Percentiles rank a stretch among this genome's conserved stretches.
These are phyloP conservation scores for Santalum album DNA, from an alignment of 164 flowering plant species.

Conservation along the genomic window DNA sequence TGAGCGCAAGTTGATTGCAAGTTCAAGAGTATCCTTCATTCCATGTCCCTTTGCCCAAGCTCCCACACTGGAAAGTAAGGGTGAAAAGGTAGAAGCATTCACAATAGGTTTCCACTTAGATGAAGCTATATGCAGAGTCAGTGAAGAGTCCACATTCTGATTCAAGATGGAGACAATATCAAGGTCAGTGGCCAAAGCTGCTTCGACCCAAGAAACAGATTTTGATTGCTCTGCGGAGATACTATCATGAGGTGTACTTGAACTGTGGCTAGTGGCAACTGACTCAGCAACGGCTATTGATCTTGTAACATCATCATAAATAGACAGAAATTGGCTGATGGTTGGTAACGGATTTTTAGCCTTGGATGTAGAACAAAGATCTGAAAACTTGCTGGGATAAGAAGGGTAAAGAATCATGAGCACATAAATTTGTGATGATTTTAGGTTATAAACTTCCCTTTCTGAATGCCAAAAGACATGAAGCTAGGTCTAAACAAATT, in stretches of 20 bases:
- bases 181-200: conserved; percentile 83
- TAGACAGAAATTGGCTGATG: conserved; percentile 55
- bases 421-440: neutral
- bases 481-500: no score
- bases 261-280: no score
- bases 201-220: conserved; percentile 76
- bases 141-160: conserved; percentile 23
- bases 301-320: conserved; percentile 72
- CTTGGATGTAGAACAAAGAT: conserved; percentile 61
- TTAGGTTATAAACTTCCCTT: no score
- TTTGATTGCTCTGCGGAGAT: conserved; percentile 32
- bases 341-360: conserved; percentile 64
- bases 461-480: no score
- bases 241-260: conserved; percentile 11
- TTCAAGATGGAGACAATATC: conserved; percentile 47
- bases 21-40: conserved; percentile 50
- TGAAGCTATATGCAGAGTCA: conserved; percentile 22
- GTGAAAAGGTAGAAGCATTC: conserved; percentile 10
- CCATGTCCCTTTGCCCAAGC: conserved; percentile 51
- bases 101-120: conserved; percentile 24
- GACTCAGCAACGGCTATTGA: no score
- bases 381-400: conserved; percentile 74
- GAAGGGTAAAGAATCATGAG: neutral
- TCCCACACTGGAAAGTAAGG: conserved; percentile 11
- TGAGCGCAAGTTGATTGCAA: conserved; percentile 36